Base-by-base conservation (phyloP, 305 asterid genomes). In the Plantago coronopus region DNA sequence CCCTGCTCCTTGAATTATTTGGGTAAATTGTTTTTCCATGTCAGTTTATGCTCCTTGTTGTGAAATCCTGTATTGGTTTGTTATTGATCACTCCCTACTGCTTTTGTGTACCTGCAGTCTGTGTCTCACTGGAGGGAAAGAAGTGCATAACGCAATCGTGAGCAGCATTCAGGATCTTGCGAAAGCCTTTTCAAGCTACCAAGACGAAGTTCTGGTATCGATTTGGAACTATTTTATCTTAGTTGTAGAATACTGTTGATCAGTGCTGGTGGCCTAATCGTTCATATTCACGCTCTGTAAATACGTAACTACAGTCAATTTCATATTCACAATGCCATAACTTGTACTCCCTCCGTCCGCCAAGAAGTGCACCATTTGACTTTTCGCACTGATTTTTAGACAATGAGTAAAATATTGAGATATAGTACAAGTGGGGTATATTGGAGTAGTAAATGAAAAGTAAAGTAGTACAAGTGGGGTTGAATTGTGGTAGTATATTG, bases 91-190 rank as follows among this genome's bases (percentile, higher is more conserved):
- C 61, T 69, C 65, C 53, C 58, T 62, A 44, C 77, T 47, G 50
- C 42, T 40, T 63, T 59, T 55, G 61, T 60, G 71, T 68, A 64
- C 63, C 54, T 77, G 76, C 91, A 93, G 97, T 62, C 70, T 93
- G 23, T 93, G 96, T 78, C 97, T 93, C 70, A 67, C 79, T 14
- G 97, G 97, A 68, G 96, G 96, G 54, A 93, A 79, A 75, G 99
- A 85, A 79, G 94, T 89, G 74, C 96, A 87, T 76, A 62, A 87
- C 62, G 99, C 96, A 62, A 83, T 93, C 49, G 94, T 89, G 64
- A 93, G 96, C 86, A 89, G 97, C 79, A 82, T 93, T 76, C 99
- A 89, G 79, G 96, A 89, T 78, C 94, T 93, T 59, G 95, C 99
- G 21, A 93, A 82, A 78, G 88, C 75, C 53, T 89, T 93, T 74